Conservation (phyloP, 2,329 filamentous ascomycete genomes). For the Emergomyces orientalis region DNA sequence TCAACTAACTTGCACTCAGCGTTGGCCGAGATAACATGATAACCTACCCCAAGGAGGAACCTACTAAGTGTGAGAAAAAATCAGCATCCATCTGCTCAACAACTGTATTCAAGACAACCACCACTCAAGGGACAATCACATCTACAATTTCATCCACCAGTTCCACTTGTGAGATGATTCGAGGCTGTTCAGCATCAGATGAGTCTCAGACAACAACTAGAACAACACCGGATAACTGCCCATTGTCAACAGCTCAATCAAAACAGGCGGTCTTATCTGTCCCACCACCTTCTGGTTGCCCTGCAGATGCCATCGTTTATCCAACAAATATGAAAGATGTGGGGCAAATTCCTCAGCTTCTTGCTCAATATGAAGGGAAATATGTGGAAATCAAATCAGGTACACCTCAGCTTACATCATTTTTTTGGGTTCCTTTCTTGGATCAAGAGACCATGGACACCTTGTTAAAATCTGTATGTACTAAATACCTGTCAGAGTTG, state of each 20-base stretch:
- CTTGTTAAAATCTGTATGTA: constrained; percentile 1
- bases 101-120: constrained; percentile 2
- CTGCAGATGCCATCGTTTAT: constrained; percentile 2
- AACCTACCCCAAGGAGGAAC: constrained; percentile 6
- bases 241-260: not conserved
- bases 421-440: constrained; percentile 3
- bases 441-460: not conserved
- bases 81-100: not conserved
- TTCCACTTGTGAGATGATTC: not conserved
- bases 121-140: not conserved
- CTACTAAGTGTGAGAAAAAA: constrained; percentile 2
- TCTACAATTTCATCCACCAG: not conserved
- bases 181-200: constrained; percentile 2
- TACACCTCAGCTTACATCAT: not conserved
- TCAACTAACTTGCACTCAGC: not conserved
- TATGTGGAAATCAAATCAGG: not conserved
- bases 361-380: not conserved
- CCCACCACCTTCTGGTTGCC: not conserved
- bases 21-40: constrained; percentile 2
- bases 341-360: not conserved
- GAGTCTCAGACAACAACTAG: not conserved
- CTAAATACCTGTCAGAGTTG: not conserved
- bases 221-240: not conserved
- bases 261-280: not conserved
- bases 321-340: not conserved